Base-by-base conservation (phyloP, 2,329 filamentous ascomycete genomes). In the Paraconiothyrium brasiliense region DNA sequence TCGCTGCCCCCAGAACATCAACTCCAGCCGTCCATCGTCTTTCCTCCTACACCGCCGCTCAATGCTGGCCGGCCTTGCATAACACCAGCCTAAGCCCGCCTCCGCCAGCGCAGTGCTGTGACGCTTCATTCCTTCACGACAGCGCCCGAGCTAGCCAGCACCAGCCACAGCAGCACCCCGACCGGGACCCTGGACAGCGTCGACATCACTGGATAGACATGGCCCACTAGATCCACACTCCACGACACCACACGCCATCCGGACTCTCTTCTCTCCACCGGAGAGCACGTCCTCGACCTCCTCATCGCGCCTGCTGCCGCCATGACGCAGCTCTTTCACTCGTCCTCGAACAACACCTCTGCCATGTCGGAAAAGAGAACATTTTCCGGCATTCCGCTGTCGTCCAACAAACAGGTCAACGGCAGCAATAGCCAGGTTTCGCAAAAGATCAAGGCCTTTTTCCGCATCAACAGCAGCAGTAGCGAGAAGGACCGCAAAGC, bases 361-460 rank as follows among this genome's bases (percentile, higher is more conserved):
- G 71, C 70, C 63, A 74, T 79, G 73, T 70, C 78, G 46, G 80
- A 82, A 72, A 84, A 84, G 77, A 79, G 83, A 64, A 79, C 80
- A 71, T 84, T 84, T 73, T 81, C 80, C 60, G 82, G 82, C 72
- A 71, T 79, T 61, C 75, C 79, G 62, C 69, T 83, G 62, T 79
- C 79, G 54, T 75, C 76, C 57, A 85, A 84, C 73, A 81, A 81
- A 72, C 80, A 80, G 56, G 73, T 81, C 72, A 82, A 82, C 70
- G 78, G 78, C 63, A 81, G 82, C 65, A 83, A 83, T 74, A 79
- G 77, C 67, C 86, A 88, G 71, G 81, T 88, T 61, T 86, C 86
- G 43, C 86, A 88, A 66, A 87, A 86, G 77, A 87, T 90, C 80
- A 89, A 87, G 81, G 89, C 89, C 76, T 90, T 90, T 78, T 90